Evolutionary conservation across 164 flowering plant species (phyloP), one percentile per base, ranked within the genome.

Genomic region (Nelumbo lutea): DNA sequence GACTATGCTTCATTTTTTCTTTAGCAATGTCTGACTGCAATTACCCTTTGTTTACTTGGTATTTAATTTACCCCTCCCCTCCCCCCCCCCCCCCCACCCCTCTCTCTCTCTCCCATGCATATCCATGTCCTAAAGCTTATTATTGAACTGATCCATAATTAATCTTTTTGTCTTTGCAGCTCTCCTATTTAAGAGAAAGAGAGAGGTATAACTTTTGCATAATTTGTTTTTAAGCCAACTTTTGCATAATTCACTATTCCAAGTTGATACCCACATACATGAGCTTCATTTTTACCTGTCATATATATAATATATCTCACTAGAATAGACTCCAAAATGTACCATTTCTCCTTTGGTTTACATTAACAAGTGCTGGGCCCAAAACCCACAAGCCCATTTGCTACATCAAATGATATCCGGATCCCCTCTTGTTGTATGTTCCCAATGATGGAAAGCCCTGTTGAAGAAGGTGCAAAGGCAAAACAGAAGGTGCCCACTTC

Each of bases 371-470:
- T 81, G 50, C 88, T 87, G 52, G 99, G 99, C 7, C 94, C 96
- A 72, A 95, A 95, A 11, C 99, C 99, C 40, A 90, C 87, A 70
- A 76, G 82, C 60, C 93, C 94, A 80, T 86, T 89, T 1, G 96
- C 81, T 41, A 75, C 90, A 80, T 95, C 97, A 62, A 92, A 59
- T 0, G 96, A 84, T 11, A 95, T 83, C 69, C 88, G 97, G 15
- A 90, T 88, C 10, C 97, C 97, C 64, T 92, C 91, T 69, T 92
- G 96, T 69, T 95, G 99, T 43, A 95, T 88, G 75, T 95, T 95
- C 65, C 99, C 99, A 10, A 95, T 82, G 42, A 95, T 95, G 57
- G 97, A 87, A 44, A 90, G 78, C 64, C 85, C 87, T 0, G 94
- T 69, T 2, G 83, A 69, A 1, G 27, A 27, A 27, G 97, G 78